Percentiles rank a stretch among this genome's conserved stretches.
Evolutionary conservation across 345 rosid genomes (phyloP).

Genomic region (Hibiscus tridactylites): DNA sequence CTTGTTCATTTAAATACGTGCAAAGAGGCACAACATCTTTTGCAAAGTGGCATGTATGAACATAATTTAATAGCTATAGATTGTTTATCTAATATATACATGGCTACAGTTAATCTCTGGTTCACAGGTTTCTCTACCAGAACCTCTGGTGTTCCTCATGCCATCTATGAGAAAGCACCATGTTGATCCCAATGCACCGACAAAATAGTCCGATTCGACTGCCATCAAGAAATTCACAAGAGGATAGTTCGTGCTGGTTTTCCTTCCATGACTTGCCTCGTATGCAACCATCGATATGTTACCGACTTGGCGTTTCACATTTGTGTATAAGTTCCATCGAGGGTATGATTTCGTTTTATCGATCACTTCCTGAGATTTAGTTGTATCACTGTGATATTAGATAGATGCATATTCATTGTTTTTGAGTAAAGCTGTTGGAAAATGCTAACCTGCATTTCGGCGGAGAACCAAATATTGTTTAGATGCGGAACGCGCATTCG

Average conservation of each 20-base stretch:
- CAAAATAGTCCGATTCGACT: conserved; percentile 65
- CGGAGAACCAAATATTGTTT: conserved; percentile 73
- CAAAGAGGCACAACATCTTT: not conserved
- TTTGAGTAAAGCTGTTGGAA: not conserved
- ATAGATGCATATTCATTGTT: not conserved
- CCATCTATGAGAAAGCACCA: conserved; percentile 95
- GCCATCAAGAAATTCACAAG: conserved; percentile 93
- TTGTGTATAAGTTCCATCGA: conserved; percentile 67
- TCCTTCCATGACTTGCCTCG: conserved; percentile 80
- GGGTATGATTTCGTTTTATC: conserved; percentile 40
- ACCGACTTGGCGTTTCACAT: conserved; percentile 67
- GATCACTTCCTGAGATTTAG: conserved; percentile 44
- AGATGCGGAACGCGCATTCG: conserved; percentile 58
- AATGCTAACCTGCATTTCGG: conserved; percentile 76
- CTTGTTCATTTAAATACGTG: not conserved
- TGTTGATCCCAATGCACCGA: conserved; percentile 87
- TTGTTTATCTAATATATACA: not conserved
- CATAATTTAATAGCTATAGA: not conserved
- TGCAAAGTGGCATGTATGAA: not conserved
- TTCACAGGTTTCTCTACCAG: conserved; percentile 42
- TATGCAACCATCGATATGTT: conserved; percentile 68
- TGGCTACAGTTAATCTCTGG: not conserved
- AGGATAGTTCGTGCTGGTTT: conserved; percentile 86
- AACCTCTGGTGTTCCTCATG: conserved; percentile 89
- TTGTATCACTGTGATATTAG: not conserved